A percentile compares a stretch with the other conserved stretches of the same genome.
phyloP scores from a whole-genome alignment of 768 basidiomycete species.

The Ramaria rubella region DNA sequence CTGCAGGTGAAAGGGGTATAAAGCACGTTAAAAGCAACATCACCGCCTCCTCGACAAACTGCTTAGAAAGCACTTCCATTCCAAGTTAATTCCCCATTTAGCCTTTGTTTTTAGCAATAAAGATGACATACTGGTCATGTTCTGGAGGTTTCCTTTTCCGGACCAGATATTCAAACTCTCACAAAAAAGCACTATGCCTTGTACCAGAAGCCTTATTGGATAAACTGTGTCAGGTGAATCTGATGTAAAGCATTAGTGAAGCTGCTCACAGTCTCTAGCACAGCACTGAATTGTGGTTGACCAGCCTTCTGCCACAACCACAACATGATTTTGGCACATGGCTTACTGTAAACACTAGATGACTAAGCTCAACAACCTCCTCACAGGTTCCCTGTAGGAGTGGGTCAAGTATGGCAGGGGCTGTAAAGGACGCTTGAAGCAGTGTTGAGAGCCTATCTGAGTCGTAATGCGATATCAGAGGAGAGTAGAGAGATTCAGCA shows the following conservation, averaged over 20 bases:
- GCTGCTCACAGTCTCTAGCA: constrained; percentile 33
- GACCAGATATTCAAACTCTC: constrained; percentile 78
- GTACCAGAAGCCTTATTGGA: constrained; percentile 75
- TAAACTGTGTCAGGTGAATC: constrained; percentile 60
- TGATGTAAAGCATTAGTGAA: constrained; percentile 42
- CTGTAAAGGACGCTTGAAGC: background rate
- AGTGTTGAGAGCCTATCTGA: constrained; percentile 7
- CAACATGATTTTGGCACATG: constrained; percentile 56
- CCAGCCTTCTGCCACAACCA: constrained; percentile 61
- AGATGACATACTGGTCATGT: background rate
- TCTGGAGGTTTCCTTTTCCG: constrained; percentile 41
- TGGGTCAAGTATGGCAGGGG: background rate
- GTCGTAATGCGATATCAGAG: background rate
- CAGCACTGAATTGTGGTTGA: constrained; percentile 34
- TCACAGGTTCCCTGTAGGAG: background rate
- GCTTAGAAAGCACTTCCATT: constrained; percentile 46
- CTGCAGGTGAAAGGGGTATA: constrained; percentile 74
- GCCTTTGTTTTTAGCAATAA: background rate
- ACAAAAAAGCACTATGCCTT: constrained; percentile 81
- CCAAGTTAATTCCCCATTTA: constrained; percentile 11
- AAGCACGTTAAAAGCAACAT: constrained; percentile 74
- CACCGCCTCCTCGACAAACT: constrained; percentile 70
- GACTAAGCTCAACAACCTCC: constrained; percentile 43
- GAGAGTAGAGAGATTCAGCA: constrained; percentile 14
- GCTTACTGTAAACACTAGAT: constrained; percentile 75